A percentile compares a stretch with the other conserved stretches of the same genome.
These are phyloP conservation scores for Graphiopsis chlorocephala DNA, from an alignment of 2,329 filamentous ascomycete genomes.

Conservation along the genomic window DNA sequence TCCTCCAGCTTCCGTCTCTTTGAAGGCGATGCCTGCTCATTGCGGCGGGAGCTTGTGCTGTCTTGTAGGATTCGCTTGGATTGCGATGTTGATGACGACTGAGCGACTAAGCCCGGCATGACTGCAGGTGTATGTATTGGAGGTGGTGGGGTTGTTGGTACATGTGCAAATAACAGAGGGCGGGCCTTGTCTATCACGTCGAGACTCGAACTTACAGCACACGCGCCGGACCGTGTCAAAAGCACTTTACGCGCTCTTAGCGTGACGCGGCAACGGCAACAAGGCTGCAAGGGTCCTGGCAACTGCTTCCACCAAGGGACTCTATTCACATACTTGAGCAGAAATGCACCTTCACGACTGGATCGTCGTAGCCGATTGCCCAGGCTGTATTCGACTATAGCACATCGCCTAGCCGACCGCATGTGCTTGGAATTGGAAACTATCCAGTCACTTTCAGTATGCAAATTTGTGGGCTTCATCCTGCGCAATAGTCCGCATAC, in stretches of 20 bases:
- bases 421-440: background rate
- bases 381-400: no score
- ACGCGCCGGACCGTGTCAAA: background rate
- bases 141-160: constrained; percentile 10
- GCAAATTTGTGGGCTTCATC: background rate
- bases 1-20: constrained; percentile 90
- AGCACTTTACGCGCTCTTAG: background rate
- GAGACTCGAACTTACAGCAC: background rate
- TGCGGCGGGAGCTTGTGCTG: constrained; percentile 43
- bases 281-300: background rate
- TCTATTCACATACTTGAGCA: background rate
- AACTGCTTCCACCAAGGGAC: background rate
- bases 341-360: background rate
- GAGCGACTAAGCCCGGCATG: constrained; percentile 35
- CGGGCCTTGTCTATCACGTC: background rate
- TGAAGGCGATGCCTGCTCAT: constrained; percentile 50
- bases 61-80: constrained; percentile 48
- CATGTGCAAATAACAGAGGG: constrained; percentile 6
- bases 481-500: background rate
- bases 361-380: background rate
- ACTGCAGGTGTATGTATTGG: constrained; percentile 2
- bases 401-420: no score
- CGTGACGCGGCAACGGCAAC: background rate
- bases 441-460: background rate
- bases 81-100: constrained; percentile 20